A percentile compares a stretch with the other conserved stretches of the same genome.
These are phyloP conservation scores for Colletotrichum sublineola DNA, from an alignment of 2,329 filamentous ascomycete genomes.

Conservation along the genomic window DNA sequence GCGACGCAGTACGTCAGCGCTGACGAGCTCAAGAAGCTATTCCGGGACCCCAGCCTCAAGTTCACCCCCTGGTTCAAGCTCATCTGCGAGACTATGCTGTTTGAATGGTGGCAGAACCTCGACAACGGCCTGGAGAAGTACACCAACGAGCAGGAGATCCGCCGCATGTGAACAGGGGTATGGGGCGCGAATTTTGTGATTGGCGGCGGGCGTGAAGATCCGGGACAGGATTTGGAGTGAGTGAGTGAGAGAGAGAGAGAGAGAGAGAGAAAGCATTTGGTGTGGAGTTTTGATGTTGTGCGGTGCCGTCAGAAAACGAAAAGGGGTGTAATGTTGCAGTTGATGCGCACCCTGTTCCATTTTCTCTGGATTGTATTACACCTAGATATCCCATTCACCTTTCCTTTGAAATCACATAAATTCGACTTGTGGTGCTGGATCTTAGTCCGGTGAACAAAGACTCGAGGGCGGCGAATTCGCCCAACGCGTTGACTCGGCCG, in stretches of 20 bases:
- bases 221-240: background rate
- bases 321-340: background rate
- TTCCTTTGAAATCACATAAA: conserved; percentile 14
- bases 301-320: background rate
- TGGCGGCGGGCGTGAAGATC: background rate
- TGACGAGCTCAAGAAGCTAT: conserved; percentile 86
- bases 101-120: conserved; percentile 95
- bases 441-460: background rate
- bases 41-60: conserved; percentile 82
- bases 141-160: conserved; percentile 86
- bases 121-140: conserved; percentile 87
- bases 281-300: conserved; percentile 8
- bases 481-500: background rate
- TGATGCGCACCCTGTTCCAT: background rate
- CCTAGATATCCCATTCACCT: conserved; percentile 29
- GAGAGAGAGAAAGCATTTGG: conserved; percentile 3
- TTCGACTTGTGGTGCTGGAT: conserved; percentile 15
- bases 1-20: conserved; percentile 87
- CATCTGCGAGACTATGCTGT: conserved; percentile 97
- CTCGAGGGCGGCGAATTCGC: background rate
- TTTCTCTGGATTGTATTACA: background rate
- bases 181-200: background rate
- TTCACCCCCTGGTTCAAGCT: conserved; percentile 99
- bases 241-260: background rate
- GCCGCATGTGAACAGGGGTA: conserved; percentile 74